Base-by-base conservation (phyloP, 177 flowering plant genomes). In the Tripterygium wilfordii region DNA sequence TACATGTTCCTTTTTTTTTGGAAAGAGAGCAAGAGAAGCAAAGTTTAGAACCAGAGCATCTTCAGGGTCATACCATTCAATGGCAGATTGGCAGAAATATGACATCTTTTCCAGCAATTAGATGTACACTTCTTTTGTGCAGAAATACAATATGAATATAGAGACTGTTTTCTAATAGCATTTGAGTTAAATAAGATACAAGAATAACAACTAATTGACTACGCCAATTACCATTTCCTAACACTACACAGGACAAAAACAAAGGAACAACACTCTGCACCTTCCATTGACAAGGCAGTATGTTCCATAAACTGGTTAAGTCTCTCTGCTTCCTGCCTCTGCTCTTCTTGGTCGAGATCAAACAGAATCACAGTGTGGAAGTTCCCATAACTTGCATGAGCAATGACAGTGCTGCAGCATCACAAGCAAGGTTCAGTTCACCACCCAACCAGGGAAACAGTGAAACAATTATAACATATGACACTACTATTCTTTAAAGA, bases 341-440 rank as follows among this genome's bases (percentile, higher is more conserved):
- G 88, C 14, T 86, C 85, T 56, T 86, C 96, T 17, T 66, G 9
- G 37, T 53, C 62, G 21, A 96, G 96, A 50, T 92, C 96, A 75
- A 92, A 92, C 6, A 92, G 63, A 60, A 92, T 75, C 17, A 84
- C 54, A 0, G 91, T 69, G 62, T 92, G 98, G 75, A 92, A 85
- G 71, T 92, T 92, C 24, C 98, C 98, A 62, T 92, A 96, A 68
- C 98, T 96, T 54, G 98, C 98, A 88, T 92, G 98, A 58, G 98
- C 98, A 68, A 92, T 63, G 25, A 92, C 84, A 0, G 87, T 69
- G 75, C 98, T 91, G 85, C 49, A 37, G 15, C 1, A 38, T 8
- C 28, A 15, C 14, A 6, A 4, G 38, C 3, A 10, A 5, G 4
- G 16, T 6, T 35, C 38, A 35, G 4, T 13, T 15, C 38, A 15